Percentiles rank a stretch among this genome's conserved stretches.
These are phyloP conservation scores for Teratosphaeria pseudoeucalypti DNA, from an alignment of 2,329 filamentous ascomycete species.

Conservation along the genomic window DNA sequence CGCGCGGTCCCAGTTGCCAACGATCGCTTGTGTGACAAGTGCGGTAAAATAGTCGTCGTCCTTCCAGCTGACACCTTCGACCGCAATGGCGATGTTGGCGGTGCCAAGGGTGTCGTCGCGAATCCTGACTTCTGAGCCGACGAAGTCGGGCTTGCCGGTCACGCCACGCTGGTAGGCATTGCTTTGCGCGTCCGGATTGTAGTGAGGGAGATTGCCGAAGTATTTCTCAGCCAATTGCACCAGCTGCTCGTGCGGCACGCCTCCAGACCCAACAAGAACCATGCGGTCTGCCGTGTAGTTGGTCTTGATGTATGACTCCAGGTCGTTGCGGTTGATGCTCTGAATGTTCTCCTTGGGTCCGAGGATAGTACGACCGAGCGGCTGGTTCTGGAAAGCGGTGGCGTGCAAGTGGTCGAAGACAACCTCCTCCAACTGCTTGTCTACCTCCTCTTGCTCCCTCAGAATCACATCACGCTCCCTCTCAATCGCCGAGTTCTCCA, in stretches of 20 bases:
- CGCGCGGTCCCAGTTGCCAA: slow-evolving; percentile 98
- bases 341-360: slow-evolving; percentile 97
- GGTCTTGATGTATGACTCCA: slow-evolving; percentile 94
- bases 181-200: slow-evolving; percentile 63
- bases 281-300: slow-evolving; percentile 99
- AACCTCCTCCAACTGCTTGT: slow-evolving; percentile 99
- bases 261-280: slow-evolving; percentile 93
- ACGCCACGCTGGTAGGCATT: slow-evolving; percentile 59
- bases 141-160: slow-evolving; percentile 80
- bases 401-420: slow-evolving; percentile 98
- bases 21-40: slow-evolving; percentile 93
- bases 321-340: slow-evolving; percentile 83
- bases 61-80: slow-evolving; percentile 99
- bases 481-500: slow-evolving; percentile 86
- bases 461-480: slow-evolving; percentile 98
- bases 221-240: slow-evolving; percentile 95
- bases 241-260: slow-evolving; percentile 84
- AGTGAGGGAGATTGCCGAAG: slow-evolving; percentile 69
- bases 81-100: slow-evolving; percentile 95
- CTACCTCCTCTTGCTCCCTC: slow-evolving; percentile 96
- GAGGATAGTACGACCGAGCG: slow-evolving; percentile 92
- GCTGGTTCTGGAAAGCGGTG: slow-evolving; percentile 93
- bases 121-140: slow-evolving; percentile 90
- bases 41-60: slow-evolving; percentile 98
- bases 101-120: slow-evolving; percentile 93